Evolutionary conservation across 495 filamentous ascomycete species (phyloP).

Genomic region (Geoglossum glabrum): DNA sequence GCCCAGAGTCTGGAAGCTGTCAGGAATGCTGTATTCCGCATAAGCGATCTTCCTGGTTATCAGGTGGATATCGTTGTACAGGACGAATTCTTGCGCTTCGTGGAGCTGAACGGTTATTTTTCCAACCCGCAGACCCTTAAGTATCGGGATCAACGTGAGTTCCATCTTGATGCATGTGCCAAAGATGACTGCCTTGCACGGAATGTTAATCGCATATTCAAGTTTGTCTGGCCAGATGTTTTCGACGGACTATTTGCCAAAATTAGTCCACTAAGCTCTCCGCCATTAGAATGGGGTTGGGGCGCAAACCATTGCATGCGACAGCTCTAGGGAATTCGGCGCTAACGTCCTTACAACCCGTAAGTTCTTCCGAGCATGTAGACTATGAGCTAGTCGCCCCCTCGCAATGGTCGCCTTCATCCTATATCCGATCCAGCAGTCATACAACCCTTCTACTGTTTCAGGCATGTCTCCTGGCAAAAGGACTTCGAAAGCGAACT

Average conservation of each 20-base stretch:
- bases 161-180: slow-evolving; percentile 63
- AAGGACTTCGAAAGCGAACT: slow-evolving; percentile 70
- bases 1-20: slow-evolving; percentile 43
- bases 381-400: slow-evolving; percentile 60
- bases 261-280: background rate
- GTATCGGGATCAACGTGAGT: slow-evolving; percentile 59
- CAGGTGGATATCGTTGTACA: slow-evolving; percentile 4
- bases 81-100: slow-evolving; percentile 45
- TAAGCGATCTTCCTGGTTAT: slow-evolving; percentile 13
- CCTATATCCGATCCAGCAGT: slow-evolving; percentile 67
- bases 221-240: slow-evolving; percentile 93
- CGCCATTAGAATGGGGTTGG: background rate
- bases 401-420: slow-evolving; percentile 74
- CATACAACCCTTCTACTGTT: slow-evolving; percentile 68
- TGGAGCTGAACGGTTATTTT: slow-evolving; percentile 52
- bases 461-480: slow-evolving; percentile 61
- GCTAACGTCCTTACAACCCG: slow-evolving; percentile 76
- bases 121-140: slow-evolving; percentile 72
- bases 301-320: slow-evolving; percentile 55
- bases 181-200: slow-evolving; percentile 79
- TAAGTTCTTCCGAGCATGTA: slow-evolving; percentile 57
- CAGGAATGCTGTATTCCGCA: slow-evolving; percentile 16
- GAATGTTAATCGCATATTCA: slow-evolving; percentile 73
- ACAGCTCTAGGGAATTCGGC: slow-evolving; percentile 58
- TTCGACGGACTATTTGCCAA: slow-evolving; percentile 42